Percentiles rank a stretch among this genome's conserved stretches.
Conservation (phyloP, 768 basidiomycete genomes). For the Tricholoma bakamatsutake region DNA sequence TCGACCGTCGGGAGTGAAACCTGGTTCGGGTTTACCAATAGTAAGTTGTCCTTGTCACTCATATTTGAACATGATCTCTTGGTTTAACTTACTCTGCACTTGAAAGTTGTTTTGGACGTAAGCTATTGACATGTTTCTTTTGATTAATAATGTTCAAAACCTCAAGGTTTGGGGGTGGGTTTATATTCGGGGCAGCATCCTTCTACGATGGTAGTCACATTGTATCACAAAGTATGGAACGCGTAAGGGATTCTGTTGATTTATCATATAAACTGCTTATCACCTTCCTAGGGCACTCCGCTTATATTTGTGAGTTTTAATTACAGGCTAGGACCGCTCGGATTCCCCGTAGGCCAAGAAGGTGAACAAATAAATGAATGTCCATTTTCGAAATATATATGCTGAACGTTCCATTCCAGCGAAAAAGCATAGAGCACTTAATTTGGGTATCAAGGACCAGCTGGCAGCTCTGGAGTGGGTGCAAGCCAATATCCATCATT, state of each 20-base stretch:
- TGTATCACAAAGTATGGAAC: slow-evolving; percentile 19
- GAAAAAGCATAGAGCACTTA: slow-evolving; percentile 2
- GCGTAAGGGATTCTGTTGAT: slow-evolving; percentile 11
- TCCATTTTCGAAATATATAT: background rate
- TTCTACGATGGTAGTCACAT: slow-evolving; percentile 21
- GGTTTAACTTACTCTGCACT: background rate
- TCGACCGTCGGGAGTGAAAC: slow-evolving; percentile 33
- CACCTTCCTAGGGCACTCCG: slow-evolving; percentile 26
- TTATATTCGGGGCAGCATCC: slow-evolving; percentile 13
- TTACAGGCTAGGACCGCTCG: slow-evolving; percentile 46
- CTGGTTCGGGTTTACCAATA: slow-evolving; percentile 30
- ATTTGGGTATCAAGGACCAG: slow-evolving; percentile 31
- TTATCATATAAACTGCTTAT: background rate
- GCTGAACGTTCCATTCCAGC: slow-evolving; percentile 12
- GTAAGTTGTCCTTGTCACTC: slow-evolving; percentile 16
- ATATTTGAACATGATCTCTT: background rate
- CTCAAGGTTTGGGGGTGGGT: slow-evolving; percentile 20
- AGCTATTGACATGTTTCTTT: background rate
- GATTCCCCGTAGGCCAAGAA: slow-evolving; percentile 36
- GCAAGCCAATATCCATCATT: slow-evolving; percentile 44
- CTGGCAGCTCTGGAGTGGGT: slow-evolving; percentile 41
- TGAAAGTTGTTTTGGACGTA: slow-evolving; percentile 35
- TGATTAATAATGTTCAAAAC: background rate
- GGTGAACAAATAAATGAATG: background rate
- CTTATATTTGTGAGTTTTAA: slow-evolving; percentile 45